Base-by-base conservation (phyloP, 345 rosid genomes). In the Bruguiera gymnorhiza region DNA sequence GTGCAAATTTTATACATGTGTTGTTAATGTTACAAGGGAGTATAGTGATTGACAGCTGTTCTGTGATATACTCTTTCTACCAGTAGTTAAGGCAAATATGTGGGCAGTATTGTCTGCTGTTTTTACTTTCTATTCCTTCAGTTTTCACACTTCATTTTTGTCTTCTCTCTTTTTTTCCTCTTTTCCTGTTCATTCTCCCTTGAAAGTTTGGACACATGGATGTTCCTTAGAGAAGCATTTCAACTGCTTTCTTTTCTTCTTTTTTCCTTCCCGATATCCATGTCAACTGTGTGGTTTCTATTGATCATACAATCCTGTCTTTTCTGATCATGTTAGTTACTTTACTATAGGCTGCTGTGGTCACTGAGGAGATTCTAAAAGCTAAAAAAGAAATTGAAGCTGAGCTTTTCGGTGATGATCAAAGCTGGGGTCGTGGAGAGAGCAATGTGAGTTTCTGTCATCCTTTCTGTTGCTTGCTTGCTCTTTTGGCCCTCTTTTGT, bases 371-470 rank as follows among this genome's bases (percentile, higher is more conserved):
- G 48, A 83, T 95, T 63, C 65, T 88, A 73, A 92, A 84, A 73
- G 78, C 86, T 63, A 86, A 78, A 70, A 75, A 70, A 65, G 97
- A 92, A 66, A 69, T 95, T 66, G 87, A 86, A n/a, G 74, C 83
- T 72, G 96, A 92, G 65, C 74, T 92, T 56, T 86, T 85, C 69
- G 92, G 93, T 15, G 91, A 88, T 81, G 97, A 88, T 64, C 89
- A 85, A 74, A 85, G 51, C 81, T 87, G 97, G 97, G 78, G 76
- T 39, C 90, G 70, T 57, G 79, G 74, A 19, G 97, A 95, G 58
- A 81, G 32, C 80, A 85, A 70, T 71, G 99, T 92, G 71, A 84
- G 84, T 83, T 73, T 19, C 60, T 66, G 23, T 62, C 31, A 24
- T 67, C 48, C 39, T 55, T 51, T 39, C 31, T 34, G 52, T 63